Percentiles rank a stretch among this genome's conserved stretches.
These are phyloP conservation scores for Populus hybrid DNA, from an alignment of 441 rosid genomes.

Conservation along the genomic window DNA sequence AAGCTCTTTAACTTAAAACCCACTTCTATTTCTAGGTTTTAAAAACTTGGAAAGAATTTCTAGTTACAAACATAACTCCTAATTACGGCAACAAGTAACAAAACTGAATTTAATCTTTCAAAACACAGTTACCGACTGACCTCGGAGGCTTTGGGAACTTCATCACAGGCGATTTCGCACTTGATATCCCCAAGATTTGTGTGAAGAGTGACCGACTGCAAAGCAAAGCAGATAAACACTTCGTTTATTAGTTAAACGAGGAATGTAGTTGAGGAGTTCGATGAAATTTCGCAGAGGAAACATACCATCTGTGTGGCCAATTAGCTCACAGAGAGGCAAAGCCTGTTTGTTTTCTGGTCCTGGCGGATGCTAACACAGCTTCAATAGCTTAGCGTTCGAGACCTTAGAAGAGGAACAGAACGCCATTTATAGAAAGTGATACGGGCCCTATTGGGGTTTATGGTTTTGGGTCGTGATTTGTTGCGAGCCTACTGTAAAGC, in stretches of 20 bases:
- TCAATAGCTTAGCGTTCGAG: not conserved
- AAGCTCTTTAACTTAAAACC: not conserved
- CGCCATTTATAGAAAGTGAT: not conserved
- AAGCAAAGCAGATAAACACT: not conserved
- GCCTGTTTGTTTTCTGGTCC: not conserved
- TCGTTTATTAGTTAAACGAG: not conserved
- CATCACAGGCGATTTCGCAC: slow-evolving; percentile 96
- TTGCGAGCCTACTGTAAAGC: not conserved
- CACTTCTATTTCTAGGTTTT: not conserved
- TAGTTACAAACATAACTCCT: not conserved
- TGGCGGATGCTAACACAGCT: not conserved
- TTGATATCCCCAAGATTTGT: slow-evolving; percentile 96
- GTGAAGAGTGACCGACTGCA: slow-evolving; percentile 90
- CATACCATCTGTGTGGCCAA: slow-evolving; percentile 9
- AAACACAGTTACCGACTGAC: slow-evolving; percentile 27
- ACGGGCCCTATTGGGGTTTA: not conserved
- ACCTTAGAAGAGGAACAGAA: not conserved
- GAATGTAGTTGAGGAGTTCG: not conserved
- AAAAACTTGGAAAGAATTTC: not conserved
- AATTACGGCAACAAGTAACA: not conserved
- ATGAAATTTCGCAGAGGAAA: slow-evolving; percentile 7
- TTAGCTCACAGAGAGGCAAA: not conserved
- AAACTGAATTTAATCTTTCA: not conserved
- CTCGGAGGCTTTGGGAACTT: slow-evolving; percentile 91
- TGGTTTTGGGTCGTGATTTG: not conserved